phyloP scores from a whole-genome alignment of 345 rosid genomes.

The Firmiana major region DNA sequence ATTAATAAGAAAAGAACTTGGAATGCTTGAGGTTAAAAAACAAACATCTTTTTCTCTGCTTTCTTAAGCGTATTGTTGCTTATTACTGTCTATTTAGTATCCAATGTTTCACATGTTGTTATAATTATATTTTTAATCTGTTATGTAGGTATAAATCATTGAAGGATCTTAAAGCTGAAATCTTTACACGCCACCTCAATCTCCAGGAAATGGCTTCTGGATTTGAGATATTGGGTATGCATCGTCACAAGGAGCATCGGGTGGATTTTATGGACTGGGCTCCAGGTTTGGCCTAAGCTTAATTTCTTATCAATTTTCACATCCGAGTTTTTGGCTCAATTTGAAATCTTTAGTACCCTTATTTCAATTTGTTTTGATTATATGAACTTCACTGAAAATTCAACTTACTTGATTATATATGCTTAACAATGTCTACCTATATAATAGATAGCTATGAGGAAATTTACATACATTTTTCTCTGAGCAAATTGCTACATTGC shows the following conservation, averaged over 20 bases:
- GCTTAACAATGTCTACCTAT: not conserved
- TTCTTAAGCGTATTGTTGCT: not conserved
- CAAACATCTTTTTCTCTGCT: not conserved
- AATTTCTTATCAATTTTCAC: not conserved
- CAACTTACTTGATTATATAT: not conserved
- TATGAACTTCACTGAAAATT: not conserved
- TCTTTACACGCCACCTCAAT: conserved; percentile 61
- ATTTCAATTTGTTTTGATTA: not conserved
- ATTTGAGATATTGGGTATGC: conserved; percentile 77
- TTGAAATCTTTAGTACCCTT: not conserved
- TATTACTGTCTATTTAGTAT: not conserved
- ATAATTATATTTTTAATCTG: conserved; percentile 3
- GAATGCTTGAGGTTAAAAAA: too few relatives aligned
- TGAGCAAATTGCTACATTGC: not conserved
- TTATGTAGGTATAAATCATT: conserved; percentile 69
- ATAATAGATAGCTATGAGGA: not conserved
- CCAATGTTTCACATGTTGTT: not conserved
- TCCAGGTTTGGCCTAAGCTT: conserved; percentile 60
- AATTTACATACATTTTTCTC: not conserved
- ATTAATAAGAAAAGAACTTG: too few relatives aligned
- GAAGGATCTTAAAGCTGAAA: conserved; percentile 83
- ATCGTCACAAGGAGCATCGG: conserved; percentile 85
- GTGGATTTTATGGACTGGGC: conserved; percentile 96
- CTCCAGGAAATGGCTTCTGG: conserved; percentile 81
- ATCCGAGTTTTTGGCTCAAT: not conserved